A percentile compares a stretch with the other conserved stretches of the same genome.
phyloP scores from a whole-genome alignment of 2,329 filamentous ascomycete species.

The Periconia sp. region DNA sequence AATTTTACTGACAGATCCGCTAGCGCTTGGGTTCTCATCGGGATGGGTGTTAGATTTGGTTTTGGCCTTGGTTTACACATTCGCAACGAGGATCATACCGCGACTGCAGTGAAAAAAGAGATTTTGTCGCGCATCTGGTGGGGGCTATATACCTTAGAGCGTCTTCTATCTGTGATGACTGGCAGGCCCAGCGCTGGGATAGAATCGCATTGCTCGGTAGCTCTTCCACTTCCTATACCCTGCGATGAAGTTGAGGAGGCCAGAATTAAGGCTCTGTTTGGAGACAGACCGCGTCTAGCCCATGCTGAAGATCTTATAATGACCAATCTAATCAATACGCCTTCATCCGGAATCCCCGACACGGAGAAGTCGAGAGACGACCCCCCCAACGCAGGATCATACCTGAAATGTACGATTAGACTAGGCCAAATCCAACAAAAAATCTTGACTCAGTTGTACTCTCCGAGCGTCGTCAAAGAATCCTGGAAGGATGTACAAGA shows the following conservation, averaged over 20 bases:
- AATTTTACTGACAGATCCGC: neutral
- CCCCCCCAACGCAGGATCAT: conserved; percentile 23
- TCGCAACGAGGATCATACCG: conserved; percentile 31
- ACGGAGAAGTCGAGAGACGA: neutral
- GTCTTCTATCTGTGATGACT: conserved; percentile 38
- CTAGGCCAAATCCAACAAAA: conserved; percentile 33
- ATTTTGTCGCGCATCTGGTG: conserved; percentile 43
- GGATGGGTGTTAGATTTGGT: conserved; percentile 39
- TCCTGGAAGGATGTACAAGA: conserved; percentile 41
- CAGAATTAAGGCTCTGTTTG: conserved; percentile 17
- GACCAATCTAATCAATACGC: neutral
- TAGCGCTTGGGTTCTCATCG: conserved; percentile 42
- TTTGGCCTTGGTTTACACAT: conserved; percentile 41
- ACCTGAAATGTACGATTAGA: conserved; percentile 18
- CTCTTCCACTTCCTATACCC: conserved; percentile 32
- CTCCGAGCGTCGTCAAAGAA: conserved; percentile 22
- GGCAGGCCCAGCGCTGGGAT: conserved; percentile 39
- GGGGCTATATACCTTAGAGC: conserved; percentile 42
- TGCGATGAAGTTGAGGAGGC: conserved; percentile 24
- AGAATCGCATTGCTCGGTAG: conserved; percentile 31
- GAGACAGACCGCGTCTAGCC: neutral
- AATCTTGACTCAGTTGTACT: conserved; percentile 36
- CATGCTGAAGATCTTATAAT: neutral
- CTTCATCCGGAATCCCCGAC: neutral
- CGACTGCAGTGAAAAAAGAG: conserved; percentile 33